Conservation (phyloP, 176 grass and related monocot species). For the Triticum monococcum region DNA sequence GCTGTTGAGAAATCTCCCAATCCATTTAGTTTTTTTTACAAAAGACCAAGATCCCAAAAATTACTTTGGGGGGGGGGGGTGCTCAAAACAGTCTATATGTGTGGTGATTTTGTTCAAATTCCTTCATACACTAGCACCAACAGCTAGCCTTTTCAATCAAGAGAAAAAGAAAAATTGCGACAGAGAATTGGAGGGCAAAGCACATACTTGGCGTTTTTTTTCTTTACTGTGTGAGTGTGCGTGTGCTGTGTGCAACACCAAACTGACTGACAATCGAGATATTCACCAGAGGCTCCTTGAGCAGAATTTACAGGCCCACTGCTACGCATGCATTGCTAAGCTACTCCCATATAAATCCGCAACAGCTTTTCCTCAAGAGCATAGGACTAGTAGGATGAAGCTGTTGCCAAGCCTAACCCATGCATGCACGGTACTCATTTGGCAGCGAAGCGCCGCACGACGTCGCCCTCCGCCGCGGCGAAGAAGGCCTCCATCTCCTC, state of each 20-base stretch:
- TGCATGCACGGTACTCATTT: constrained; percentile 30
- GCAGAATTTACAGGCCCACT: constrained; percentile 32
- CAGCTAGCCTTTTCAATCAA: too few species aligned
- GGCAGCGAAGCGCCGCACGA: constrained; percentile 35
- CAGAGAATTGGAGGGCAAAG: not conserved
- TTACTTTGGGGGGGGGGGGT: too few species aligned
- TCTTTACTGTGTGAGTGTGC: not conserved
- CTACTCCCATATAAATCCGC: constrained; percentile 27
- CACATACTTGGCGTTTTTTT: constrained; percentile 27
- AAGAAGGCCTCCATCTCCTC: constrained; percentile 53
- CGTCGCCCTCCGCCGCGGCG: constrained; percentile 30
- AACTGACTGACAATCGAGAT: constrained; percentile 16
- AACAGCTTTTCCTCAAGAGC: not conserved
- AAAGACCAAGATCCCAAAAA: too few species aligned
- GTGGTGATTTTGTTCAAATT: too few species aligned
- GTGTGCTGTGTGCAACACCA: not conserved
- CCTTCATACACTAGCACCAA: too few species aligned
- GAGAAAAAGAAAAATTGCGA: too few species aligned
- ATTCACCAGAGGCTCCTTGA: not conserved
- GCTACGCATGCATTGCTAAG: not conserved
- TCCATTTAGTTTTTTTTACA: too few species aligned
- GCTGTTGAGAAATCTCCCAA: too few species aligned
- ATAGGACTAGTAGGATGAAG: not conserved
- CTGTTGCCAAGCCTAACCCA: too few species aligned
- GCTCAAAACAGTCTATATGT: too few species aligned